These are phyloP conservation scores for Cyclotella atomus DNA, from an alignment of 108 stramenopile genomes.

Conservation along the genomic window DNA sequence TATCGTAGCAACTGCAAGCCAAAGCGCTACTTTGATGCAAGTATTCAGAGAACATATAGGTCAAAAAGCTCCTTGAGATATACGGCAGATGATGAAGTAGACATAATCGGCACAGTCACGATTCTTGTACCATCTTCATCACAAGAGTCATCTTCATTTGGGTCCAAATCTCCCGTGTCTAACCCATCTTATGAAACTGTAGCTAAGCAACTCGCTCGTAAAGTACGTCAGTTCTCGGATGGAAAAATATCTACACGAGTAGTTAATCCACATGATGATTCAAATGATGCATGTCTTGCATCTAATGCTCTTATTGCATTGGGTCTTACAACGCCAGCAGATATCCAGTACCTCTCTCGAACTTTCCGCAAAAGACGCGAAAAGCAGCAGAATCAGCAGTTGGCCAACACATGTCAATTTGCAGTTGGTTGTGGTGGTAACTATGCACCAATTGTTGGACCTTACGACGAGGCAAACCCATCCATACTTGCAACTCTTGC, in stretches of 20 bases:
- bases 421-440: slow-evolving; percentile 58
- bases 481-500: slow-evolving; percentile 43
- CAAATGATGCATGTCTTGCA: slow-evolving; percentile 25
- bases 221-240: slow-evolving; percentile 67
- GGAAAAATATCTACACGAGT: slow-evolving; percentile 49
- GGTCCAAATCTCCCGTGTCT: slow-evolving; percentile 56
- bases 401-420: slow-evolving; percentile 59
- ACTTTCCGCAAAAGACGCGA: slow-evolving; percentile 44
- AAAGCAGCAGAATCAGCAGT: not conserved
- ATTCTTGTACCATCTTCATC: slow-evolving; percentile 36
- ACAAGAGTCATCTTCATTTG: slow-evolving; percentile 55
- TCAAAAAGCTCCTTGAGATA: not conserved
- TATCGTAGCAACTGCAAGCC: not conserved
- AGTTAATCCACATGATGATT: slow-evolving; percentile 30
- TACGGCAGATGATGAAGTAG: not conserved
- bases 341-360: slow-evolving; percentile 43
- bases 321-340: slow-evolving; percentile 47
- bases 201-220: slow-evolving; percentile 61
- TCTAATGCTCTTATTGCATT: slow-evolving; percentile 65
- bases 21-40: not conserved
- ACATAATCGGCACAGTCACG: slow-evolving; percentile 43
- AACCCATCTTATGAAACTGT: slow-evolving; percentile 53
- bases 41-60: not conserved
- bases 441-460: slow-evolving; percentile 62
- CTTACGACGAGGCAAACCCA: slow-evolving; percentile 61